Evolutionary conservation across 2,329 filamentous ascomycete genomes (phyloP), one percentile per base, ranked within the genome.

Genomic region (Pyrenochaeta sp.): DNA sequence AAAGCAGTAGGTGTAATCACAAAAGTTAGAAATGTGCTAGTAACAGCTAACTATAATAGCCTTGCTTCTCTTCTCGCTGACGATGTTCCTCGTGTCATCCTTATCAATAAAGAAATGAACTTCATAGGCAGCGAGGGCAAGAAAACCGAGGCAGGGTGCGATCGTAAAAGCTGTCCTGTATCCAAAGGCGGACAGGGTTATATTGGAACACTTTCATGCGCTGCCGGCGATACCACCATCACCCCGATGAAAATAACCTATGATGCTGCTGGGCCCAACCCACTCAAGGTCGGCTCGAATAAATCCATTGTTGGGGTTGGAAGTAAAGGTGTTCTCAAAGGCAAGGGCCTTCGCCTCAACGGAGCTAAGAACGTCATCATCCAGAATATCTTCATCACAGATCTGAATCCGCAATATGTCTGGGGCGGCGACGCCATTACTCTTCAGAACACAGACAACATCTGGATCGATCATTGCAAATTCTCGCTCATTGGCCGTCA

Each of bases 181-280:
- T n/a, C n/a, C 23, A 82, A 79, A 18, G 77, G 63, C n/a, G 81
- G 82, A 64, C 82, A 85, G 72, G 53, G 75, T n/a, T n/a, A n/a
- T n/a, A n/a, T n/a, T n/a, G n/a, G n/a, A n/a, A n/a, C n/a, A n/a
- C n/a, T n/a, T n/a, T n/a, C n/a, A n/a, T n/a, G n/a, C n/a, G n/a
- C n/a, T 22, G 78, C 81, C 49, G 82, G 85, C 60, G 81, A 85
- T 72, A 67, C 78, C 65, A 27, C 54, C 35, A 41, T 41, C 29
- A 42, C 42, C 35, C 49, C 32, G 5, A 37, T 51, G 26, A 44
- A 29, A 14, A 48, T 55, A n/a, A 67, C 53, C 5, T 71, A 71
- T 47, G 60, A 70, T 49, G 64, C 59, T 10, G 66, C 64, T 1
- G 55, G 58, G 18, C 31, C 43, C 1, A 31, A 40, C 2, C 36